A percentile compares a stretch with the other conserved stretches of the same genome.
Evolutionary conservation across 768 basidiomycete genomes (phyloP).

Genomic region (Peribolospora kevripleyi): DNA sequence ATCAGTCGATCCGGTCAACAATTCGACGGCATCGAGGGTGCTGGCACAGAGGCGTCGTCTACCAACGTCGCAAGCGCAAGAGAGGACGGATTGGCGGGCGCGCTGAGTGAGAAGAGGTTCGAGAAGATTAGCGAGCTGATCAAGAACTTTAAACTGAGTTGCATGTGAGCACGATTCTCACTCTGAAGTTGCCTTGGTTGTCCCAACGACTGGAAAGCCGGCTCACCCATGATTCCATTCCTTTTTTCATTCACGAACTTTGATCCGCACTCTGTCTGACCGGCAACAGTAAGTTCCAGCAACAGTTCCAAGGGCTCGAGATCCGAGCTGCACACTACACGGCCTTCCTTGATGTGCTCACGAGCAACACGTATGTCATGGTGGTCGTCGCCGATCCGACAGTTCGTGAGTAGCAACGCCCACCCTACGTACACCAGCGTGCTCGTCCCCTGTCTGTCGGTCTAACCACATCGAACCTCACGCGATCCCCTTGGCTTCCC

Average conservation of each 20-base stretch:
- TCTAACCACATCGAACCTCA: not conserved
- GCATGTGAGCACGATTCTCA: slow-evolving; percentile 30
- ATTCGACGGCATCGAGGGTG: not conserved
- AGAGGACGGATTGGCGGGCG: slow-evolving; percentile 8
- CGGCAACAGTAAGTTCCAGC: slow-evolving; percentile 26
- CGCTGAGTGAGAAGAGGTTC: slow-evolving; percentile 19
- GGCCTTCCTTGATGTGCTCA: slow-evolving; percentile 75
- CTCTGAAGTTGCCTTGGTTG: not conserved
- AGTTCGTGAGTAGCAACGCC: slow-evolving; percentile 34
- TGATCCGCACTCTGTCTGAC: slow-evolving; percentile 4
- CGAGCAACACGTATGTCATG: slow-evolving; percentile 75
- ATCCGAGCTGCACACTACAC: slow-evolving; percentile 68
- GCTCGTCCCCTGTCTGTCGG: not conserved
- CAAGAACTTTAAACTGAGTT: slow-evolving; percentile 83
- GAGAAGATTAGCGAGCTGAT: slow-evolving; percentile 47
- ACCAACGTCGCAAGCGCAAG: slow-evolving; percentile 4
- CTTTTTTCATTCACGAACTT: slow-evolving; percentile 6
- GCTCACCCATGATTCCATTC: not conserved
- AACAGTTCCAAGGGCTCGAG: slow-evolving; percentile 65
- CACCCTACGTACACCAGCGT: not conserved
- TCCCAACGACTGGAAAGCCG: not conserved
- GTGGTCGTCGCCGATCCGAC: slow-evolving; percentile 70
- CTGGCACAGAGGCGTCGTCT: not conserved
- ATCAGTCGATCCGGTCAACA: slow-evolving; percentile 28
- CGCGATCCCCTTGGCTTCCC: slow-evolving; percentile 4